These are phyloP conservation scores for Kregervanrija delftensis DNA, from an alignment of 805 yeast genomes.

Conservation along the genomic window DNA sequence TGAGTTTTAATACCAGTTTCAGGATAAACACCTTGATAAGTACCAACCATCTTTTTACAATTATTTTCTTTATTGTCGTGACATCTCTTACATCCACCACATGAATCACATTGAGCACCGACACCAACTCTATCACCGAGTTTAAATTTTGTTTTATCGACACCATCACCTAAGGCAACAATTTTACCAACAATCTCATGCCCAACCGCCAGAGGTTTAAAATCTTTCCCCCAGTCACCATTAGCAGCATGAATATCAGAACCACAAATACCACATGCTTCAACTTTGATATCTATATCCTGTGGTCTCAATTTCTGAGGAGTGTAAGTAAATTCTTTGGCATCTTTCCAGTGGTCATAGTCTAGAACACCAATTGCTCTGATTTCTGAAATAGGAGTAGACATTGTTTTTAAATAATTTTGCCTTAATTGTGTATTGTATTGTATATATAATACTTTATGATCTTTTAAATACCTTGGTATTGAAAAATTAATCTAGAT, in stretches of 20 bases:
- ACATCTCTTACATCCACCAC: slow-evolving; percentile 36
- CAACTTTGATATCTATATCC: slow-evolving; percentile 37
- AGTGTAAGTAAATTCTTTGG: slow-evolving; percentile 14
- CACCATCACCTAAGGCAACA: slow-evolving; percentile 31
- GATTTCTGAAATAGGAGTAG: slow-evolving; percentile 1
- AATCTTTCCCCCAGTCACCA: slow-evolving; percentile 22
- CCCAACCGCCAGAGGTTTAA: slow-evolving; percentile 29
- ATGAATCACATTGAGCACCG: slow-evolving; percentile 38
- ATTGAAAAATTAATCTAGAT: no score
- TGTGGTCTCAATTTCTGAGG: slow-evolving; percentile 13
- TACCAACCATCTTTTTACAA: slow-evolving; percentile 42
- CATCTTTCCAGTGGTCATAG: slow-evolving; percentile 11
- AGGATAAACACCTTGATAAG: slow-evolving; percentile 42
- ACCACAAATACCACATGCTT: slow-evolving; percentile 44
- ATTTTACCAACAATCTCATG: slow-evolving; percentile 43
- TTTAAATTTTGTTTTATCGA: slow-evolving; percentile 25
- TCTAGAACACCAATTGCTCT: slow-evolving; percentile 15
- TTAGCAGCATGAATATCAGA: slow-evolving; percentile 40
- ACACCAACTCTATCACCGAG: slow-evolving; percentile 47
- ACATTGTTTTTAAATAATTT: no score
- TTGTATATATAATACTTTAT: no score
- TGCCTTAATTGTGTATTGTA: no score
- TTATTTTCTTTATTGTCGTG: slow-evolving; percentile 32
- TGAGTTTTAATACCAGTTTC: slow-evolving; percentile 39
- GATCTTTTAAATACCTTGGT: no score